phyloP scores from a whole-genome alignment of 1,139 yeast genomes.

The Nematodospora anomalae region DNA sequence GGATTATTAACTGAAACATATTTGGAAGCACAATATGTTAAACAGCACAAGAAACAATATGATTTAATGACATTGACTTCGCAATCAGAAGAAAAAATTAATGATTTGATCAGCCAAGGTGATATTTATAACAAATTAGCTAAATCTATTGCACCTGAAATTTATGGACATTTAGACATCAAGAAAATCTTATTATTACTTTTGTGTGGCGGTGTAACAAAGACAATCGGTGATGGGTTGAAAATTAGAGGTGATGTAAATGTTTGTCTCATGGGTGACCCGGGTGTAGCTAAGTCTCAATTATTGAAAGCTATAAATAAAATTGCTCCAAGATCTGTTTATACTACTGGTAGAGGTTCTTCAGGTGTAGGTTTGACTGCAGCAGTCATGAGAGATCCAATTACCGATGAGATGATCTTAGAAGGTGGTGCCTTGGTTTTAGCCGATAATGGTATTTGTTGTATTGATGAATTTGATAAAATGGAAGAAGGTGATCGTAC shows the following conservation, averaged over 20 bases:
- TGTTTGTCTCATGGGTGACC: conserved; percentile 97
- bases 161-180: conserved; percentile 90
- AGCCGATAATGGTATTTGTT: conserved; percentile 97
- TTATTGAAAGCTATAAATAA: conserved; percentile 86
- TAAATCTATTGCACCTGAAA: conserved; percentile 94
- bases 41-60: conserved; percentile 88
- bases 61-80: conserved; percentile 62
- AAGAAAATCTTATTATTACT: conserved; percentile 84
- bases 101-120: conserved; percentile 52
- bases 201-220: conserved; percentile 93
- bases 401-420: conserved; percentile 95
- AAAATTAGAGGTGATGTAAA: conserved; percentile 97
- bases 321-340: conserved; percentile 95
- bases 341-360: conserved; percentile 98
- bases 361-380: conserved; percentile 99
- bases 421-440: conserved; percentile 98
- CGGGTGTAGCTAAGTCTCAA: conserved; percentile 99
- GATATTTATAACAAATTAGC: conserved; percentile 80
- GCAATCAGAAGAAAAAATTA: conserved; percentile 56
- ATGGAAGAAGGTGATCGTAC: conserved; percentile 98
- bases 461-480: conserved; percentile 98
- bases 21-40: conserved; percentile 81
- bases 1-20: conserved; percentile 94
- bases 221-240: conserved; percentile 94
- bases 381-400: conserved; percentile 98